phyloP scores from a whole-genome alignment of 345 rosid species.

The Clarkia xantiana region DNA sequence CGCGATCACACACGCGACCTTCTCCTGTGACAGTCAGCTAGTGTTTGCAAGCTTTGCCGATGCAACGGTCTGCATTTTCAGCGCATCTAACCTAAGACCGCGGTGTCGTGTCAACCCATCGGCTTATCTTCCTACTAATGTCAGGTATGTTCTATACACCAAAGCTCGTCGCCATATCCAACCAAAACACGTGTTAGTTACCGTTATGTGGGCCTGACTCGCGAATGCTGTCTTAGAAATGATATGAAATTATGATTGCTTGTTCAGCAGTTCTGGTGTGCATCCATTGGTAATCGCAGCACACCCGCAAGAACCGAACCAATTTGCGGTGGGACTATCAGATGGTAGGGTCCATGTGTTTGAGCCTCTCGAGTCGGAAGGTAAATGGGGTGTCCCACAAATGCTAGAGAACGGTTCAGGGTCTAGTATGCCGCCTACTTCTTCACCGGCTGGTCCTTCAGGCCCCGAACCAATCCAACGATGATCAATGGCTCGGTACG shows the following conservation, averaged over 20 bases:
- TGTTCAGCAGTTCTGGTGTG: constrained; percentile 4
- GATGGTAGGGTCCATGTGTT: constrained; percentile 52
- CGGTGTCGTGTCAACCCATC: constrained; percentile 34
- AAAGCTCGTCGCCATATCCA: no score
- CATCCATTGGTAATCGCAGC: constrained; percentile 47
- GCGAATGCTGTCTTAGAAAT: not conserved
- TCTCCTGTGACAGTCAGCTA: constrained; percentile 50
- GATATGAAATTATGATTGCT: not conserved
- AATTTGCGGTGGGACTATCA: constrained; percentile 47
- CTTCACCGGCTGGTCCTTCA: constrained; percentile 9
- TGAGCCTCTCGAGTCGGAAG: constrained; percentile 45
- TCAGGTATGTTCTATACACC: constrained; percentile 13
- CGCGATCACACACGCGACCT: constrained; percentile 39
- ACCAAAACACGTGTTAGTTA: no score
- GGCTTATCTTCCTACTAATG: constrained; percentile 20
- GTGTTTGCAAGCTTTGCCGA: constrained; percentile 40
- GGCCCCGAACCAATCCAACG: constrained; percentile 1
- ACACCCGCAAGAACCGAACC: constrained; percentile 64
- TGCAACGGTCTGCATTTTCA: constrained; percentile 41
- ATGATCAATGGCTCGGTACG: not conserved
- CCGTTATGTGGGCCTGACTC: not conserved
- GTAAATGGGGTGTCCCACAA: constrained; percentile 39
- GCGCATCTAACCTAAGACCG: constrained; percentile 23
- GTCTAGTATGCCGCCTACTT: constrained; percentile 29
- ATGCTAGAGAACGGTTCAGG: constrained; percentile 30